phyloP scores from a whole-genome alignment of 1,139 yeast species.

The Yamadazyma aaseri region DNA sequence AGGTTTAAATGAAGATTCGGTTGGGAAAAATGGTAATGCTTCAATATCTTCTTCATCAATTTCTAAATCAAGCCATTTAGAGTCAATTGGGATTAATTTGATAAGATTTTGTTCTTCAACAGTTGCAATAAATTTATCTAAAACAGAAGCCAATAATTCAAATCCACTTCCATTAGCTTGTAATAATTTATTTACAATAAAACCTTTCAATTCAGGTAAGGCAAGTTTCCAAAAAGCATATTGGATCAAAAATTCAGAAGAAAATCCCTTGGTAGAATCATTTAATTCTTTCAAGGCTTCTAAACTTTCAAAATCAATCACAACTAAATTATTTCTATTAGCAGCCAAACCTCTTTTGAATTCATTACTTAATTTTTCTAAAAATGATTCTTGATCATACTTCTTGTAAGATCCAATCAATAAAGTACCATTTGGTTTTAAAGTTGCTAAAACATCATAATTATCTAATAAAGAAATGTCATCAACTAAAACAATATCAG shows the following conservation, averaged over 20 bases:
- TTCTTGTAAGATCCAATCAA: constrained; percentile 29
- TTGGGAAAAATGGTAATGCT: constrained; percentile 51
- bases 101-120: constrained; percentile 49
- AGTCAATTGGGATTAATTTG: constrained; percentile 41
- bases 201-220: constrained; percentile 61
- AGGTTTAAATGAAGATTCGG: constrained; percentile 59
- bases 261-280: constrained; percentile 74
- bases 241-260: constrained; percentile 72
- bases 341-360: constrained; percentile 57
- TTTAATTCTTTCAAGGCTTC: constrained; percentile 46
- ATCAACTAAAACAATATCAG: constrained; percentile 66
- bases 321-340: constrained; percentile 50
- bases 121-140: constrained; percentile 62
- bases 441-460: constrained; percentile 62
- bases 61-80: constrained; percentile 42
- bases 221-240: constrained; percentile 77
- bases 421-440: constrained; percentile 56
- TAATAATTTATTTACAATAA: constrained; percentile 74
- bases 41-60: constrained; percentile 26
- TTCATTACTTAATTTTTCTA: constrained; percentile 49
- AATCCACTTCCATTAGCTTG: constrained; percentile 81
- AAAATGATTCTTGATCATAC: constrained; percentile 40
- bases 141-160: constrained; percentile 79
- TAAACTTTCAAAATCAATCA: constrained; percentile 60
- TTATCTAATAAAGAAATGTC: constrained; percentile 51